Percentiles rank a stretch among this genome's conserved stretches.
Conservation (phyloP, 768 basidiomycete species). For the Saitozyma sp. region DNA sequence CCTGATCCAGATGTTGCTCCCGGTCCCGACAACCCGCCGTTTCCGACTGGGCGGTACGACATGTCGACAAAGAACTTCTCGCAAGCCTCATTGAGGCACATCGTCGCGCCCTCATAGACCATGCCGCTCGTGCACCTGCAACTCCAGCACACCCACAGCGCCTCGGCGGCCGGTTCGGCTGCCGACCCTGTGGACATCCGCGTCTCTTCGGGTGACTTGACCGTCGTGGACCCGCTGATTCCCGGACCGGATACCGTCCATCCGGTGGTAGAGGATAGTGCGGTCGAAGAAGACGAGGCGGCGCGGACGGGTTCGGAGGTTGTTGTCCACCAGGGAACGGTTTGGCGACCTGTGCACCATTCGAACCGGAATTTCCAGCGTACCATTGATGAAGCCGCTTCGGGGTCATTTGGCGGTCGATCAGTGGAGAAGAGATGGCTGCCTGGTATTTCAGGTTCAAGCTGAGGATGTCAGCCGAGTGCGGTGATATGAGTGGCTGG, state of each 20-base stretch:
- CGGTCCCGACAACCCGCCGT: no score
- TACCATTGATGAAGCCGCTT: constrained; percentile 7
- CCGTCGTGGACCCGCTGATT: constrained; percentile 12
- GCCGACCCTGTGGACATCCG: no score
- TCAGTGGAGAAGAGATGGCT: no score
- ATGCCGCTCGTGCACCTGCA: constrained; percentile 17
- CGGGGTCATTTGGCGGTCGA: neutral
- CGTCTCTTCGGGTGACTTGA: neutral
- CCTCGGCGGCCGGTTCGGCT: no score
- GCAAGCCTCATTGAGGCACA: constrained; percentile 38
- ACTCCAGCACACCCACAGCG: constrained; percentile 6
- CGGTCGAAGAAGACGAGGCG: neutral
- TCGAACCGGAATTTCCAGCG: constrained; percentile 48
- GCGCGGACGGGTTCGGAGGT: neutral
- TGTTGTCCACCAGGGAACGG: constrained; percentile 27
- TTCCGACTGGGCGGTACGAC: no score
- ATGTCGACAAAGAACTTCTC: constrained; percentile 5
- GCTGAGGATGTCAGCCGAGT: constrained; percentile 11
- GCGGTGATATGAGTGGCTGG: neutral
- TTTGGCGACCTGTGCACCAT: constrained; percentile 22
- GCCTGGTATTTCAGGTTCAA: constrained; percentile 18
- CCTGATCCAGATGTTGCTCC: no score
- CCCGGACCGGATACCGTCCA: constrained; percentile 21
- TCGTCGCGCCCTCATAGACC: constrained; percentile 27
- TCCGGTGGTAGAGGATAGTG: constrained; percentile 7